Conservation (phyloP, 108 stramenopile genomes). For the Fragilaria crotonensis region DNA sequence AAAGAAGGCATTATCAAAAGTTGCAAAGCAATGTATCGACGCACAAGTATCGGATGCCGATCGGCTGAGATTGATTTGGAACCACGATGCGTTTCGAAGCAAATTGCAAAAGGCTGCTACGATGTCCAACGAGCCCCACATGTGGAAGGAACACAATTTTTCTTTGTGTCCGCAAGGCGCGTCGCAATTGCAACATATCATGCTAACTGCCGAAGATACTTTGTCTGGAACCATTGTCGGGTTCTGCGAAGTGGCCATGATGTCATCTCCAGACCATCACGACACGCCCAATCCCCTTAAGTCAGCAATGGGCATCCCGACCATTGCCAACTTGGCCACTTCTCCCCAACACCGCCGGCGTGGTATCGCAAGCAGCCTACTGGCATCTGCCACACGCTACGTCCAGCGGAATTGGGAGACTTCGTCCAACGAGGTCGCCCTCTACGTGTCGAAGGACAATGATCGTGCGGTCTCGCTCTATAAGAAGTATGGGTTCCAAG, state of each 20-base stretch:
- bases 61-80: constrained; percentile 29
- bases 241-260: constrained; percentile 71
- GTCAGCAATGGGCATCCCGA: constrained; percentile 18
- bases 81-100: constrained; percentile 46
- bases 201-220: constrained; percentile 55
- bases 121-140: constrained; percentile 41
- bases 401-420: constrained; percentile 26
- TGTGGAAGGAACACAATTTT: constrained; percentile 60
- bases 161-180: constrained; percentile 33
- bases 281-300: not conserved
- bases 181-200: constrained; percentile 48
- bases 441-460: constrained; percentile 65
- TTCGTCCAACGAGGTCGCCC: constrained; percentile 19
- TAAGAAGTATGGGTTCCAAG: constrained; percentile 30
- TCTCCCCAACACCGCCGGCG: constrained; percentile 39
- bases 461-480: constrained; percentile 47
- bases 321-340: constrained; percentile 60
- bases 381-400: constrained; percentile 38
- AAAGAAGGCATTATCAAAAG: constrained; percentile 9
- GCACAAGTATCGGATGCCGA: too few species aligned
- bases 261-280: constrained; percentile 19
- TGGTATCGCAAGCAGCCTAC: constrained; percentile 53
- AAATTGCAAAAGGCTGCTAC: constrained; percentile 34
- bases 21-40: too few species aligned
- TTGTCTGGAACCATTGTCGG: constrained; percentile 40